Percentiles rank a stretch among this genome's conserved stretches.
phyloP scores from a whole-genome alignment of 306 rosid genomes.

The Biancaea sappan region DNA sequence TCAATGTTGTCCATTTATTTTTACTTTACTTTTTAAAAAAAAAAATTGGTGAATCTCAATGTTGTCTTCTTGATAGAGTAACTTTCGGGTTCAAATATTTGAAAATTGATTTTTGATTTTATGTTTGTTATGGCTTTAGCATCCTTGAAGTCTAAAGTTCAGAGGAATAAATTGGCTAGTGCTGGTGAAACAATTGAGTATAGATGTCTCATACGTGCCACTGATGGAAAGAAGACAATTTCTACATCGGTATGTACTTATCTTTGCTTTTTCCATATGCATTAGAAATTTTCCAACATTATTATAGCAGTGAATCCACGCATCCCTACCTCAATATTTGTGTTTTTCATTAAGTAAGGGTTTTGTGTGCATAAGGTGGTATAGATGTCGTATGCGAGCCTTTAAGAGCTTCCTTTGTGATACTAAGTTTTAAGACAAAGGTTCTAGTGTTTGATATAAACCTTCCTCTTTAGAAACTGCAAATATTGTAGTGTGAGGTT shows the following conservation, averaged over 20 bases:
- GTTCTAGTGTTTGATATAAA: too few relatives aligned
- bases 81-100: neutral
- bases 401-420: too few relatives aligned
- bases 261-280: neutral
- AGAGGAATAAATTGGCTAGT: slow-evolving; percentile 65
- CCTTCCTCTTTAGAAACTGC: neutral
- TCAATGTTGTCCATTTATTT: too few relatives aligned
- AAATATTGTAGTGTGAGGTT: neutral
- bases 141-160: slow-evolving; percentile 72
- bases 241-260: slow-evolving; percentile 74
- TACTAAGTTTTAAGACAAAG: too few relatives aligned
- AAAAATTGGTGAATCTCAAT: neutral
- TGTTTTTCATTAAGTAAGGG: neutral
- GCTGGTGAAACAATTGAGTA: slow-evolving; percentile 73
- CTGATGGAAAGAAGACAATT: slow-evolving; percentile 87
- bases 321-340: neutral
- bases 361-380: neutral
- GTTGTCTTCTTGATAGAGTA: neutral
- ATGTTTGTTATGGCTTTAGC: neutral
- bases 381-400: too few relatives aligned
- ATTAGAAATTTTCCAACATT: neutral
- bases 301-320: neutral
- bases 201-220: slow-evolving; percentile 92
- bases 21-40: too few relatives aligned
- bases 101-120: neutral